Evolutionary conservation across 2,329 filamentous ascomycete genomes (phyloP), one percentile per base, ranked within the genome.

Genomic region (Neobulgaria alba): DNA sequence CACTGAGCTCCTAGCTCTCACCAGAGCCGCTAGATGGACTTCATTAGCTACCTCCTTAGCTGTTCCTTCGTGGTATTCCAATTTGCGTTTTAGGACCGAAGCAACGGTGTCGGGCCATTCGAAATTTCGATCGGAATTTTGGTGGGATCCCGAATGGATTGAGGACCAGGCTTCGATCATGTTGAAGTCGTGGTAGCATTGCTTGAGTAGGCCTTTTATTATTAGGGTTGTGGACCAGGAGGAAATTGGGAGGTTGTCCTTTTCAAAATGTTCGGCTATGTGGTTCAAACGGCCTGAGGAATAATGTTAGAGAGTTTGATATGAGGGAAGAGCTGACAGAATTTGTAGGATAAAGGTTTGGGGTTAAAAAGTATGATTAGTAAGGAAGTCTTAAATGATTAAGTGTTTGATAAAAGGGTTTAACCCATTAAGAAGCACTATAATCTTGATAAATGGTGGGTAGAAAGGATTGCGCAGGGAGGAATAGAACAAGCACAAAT

Each of bases 261-360:
- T 50, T 36, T 55, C 51, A 31, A 51, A 53, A 33, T 55, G 52
- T 21, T 50, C 47, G 10, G 52, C 47, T 14, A 55, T 43, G 32
- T 55, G 51, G 20, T 42, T 43, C 10, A 50, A 33, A 21, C 52
- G 32, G 7, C 42, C 52, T 54, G 21, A 17, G 14, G 10, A n/a
- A n/a, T n/a, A n/a, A n/a, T n/a, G n/a, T n/a, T n/a, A n/a, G n/a
- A n/a, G n/a, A n/a, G n/a, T n/a, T n/a, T n/a, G n/a, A n/a, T n/a
- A n/a, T n/a, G n/a, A n/a, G n/a, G 23, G 23, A 26, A 26, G 12
- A 26, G 23, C 7, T 26, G 7, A 26, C 7, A 26, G 12, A 26
- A 7, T 26, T 7, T 7, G 23, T 26, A 7, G 23, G 12, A 26
- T 7, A 26, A 26, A 26, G 7, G 23, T 26, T 26, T 26, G 23